A percentile compares a stretch with the other conserved stretches of the same genome.
phyloP scores from a whole-genome alignment of 352 stramenopile species.

The Globisporangium okanoganense region DNA sequence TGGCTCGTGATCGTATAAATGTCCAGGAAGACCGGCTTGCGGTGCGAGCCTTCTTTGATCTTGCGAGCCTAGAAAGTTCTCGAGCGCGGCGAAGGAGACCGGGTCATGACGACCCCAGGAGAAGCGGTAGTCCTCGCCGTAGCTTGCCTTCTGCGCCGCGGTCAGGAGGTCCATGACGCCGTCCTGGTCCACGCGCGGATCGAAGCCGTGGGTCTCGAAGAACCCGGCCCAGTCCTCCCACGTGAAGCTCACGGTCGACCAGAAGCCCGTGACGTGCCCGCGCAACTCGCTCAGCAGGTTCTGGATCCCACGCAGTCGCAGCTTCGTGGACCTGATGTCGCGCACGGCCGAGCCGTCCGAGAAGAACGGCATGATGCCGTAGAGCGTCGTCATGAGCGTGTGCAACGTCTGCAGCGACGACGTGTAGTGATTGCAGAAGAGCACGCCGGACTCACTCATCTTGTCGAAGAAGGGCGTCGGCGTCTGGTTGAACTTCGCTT shows the following conservation, averaged over 20 bases:
- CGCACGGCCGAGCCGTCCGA: constrained; percentile 49
- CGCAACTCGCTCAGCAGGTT: constrained; percentile 58
- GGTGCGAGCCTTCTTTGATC: constrained; percentile 31
- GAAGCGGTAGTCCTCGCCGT: constrained; percentile 52
- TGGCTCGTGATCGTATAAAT: constrained; percentile 76
- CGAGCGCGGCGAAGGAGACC: constrained; percentile 58
- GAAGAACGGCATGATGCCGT: constrained; percentile 58
- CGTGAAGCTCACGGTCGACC: constrained; percentile 46
- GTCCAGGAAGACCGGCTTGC: constrained; percentile 64
- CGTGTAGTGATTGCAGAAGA: constrained; percentile 68
- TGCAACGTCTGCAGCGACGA: constrained; percentile 56
- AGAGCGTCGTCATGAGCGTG: constrained; percentile 57
- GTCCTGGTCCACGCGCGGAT: constrained; percentile 55
- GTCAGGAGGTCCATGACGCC: constrained; percentile 58
- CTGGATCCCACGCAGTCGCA: constrained; percentile 44
- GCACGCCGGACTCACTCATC: constrained; percentile 42
- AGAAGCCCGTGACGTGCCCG: constrained; percentile 66
- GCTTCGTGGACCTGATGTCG: constrained; percentile 44
- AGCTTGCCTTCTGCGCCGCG: constrained; percentile 41
- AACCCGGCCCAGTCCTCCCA: constrained; percentile 72
- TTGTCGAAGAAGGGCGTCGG: constrained; percentile 57
- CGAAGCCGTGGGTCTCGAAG: constrained; percentile 54
- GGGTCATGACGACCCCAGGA: constrained; percentile 66
- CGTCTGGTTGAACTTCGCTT: constrained; percentile 27
- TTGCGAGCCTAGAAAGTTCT: constrained; percentile 49